phyloP scores from a whole-genome alignment of 1,284 basidiomycete genomes.

The Anthracocystis panici-leucophaei region DNA sequence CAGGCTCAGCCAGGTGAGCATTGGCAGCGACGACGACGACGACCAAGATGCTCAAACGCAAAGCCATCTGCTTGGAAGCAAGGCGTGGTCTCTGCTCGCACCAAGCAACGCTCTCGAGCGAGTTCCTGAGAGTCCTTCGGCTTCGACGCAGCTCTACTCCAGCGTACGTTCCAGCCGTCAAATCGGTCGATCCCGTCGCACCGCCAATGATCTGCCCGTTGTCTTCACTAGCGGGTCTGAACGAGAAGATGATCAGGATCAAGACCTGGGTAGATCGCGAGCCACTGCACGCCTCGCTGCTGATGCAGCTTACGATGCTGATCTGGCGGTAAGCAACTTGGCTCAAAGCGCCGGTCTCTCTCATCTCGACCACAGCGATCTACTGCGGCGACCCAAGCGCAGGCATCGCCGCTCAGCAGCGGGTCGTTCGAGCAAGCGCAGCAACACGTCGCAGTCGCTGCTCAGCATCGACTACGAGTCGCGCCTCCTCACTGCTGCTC shows the following conservation, averaged over 20 bases:
- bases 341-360: constrained; percentile 49
- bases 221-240: constrained; percentile 44
- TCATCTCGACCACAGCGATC: constrained; percentile 22
- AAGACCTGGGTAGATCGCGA: not conserved
- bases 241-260: constrained; percentile 11
- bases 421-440: constrained; percentile 49
- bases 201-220: constrained; percentile 18
- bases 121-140: constrained; percentile 24
- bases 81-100: constrained; percentile 38
- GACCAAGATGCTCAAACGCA: constrained; percentile 22
- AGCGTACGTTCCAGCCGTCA: constrained; percentile 37
- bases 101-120: constrained; percentile 27
- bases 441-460: constrained; percentile 46
- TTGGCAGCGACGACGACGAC: constrained; percentile 38
- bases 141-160: constrained; percentile 44
- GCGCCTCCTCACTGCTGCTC: constrained; percentile 11
- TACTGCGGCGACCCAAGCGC: constrained; percentile 41
- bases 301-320: constrained; percentile 22
- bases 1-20: constrained; percentile 29
- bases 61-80: constrained; percentile 37
- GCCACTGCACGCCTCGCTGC: constrained; percentile 7
- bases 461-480: constrained; percentile 41
- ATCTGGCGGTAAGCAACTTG: constrained; percentile 42
- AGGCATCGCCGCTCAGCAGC: constrained; percentile 39
- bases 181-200: constrained; percentile 10